A percentile compares a stretch with the other conserved stretches of the same genome.
phyloP scores from a whole-genome alignment of 2,329 filamentous ascomycete species.

The Ceratocystis variospora region DNA sequence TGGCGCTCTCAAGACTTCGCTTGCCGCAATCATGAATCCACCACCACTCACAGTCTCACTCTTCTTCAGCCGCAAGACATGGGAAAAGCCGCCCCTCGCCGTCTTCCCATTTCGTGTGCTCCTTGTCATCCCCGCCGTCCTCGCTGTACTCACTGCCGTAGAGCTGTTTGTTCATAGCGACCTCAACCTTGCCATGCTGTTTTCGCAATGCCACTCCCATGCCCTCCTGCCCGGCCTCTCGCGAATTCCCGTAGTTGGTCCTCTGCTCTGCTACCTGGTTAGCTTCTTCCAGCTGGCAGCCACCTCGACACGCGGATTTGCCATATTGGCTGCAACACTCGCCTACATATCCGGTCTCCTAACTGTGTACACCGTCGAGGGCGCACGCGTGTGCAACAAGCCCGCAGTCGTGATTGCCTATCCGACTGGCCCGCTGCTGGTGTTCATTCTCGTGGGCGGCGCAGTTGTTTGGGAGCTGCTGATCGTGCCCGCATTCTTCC shows the following conservation, averaged over 20 bases:
- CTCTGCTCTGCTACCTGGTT: conserved; percentile 36
- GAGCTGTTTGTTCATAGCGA: conserved; percentile 35
- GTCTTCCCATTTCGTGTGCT: conserved; percentile 40
- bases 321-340: conserved; percentile 32
- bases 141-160: conserved; percentile 31
- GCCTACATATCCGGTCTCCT: conserved; percentile 35
- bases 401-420: conserved; percentile 28
- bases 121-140: conserved; percentile 35
- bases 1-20: no score
- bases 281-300: conserved; percentile 36
- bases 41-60: neutral
- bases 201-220: conserved; percentile 39
- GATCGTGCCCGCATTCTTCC: conserved; percentile 37
- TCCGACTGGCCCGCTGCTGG: conserved; percentile 32
- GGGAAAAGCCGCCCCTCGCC: conserved; percentile 34
- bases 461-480: conserved; percentile 39
- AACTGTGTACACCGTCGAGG: conserved; percentile 37
- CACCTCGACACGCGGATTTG: conserved; percentile 29
- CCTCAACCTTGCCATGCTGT: conserved; percentile 39
- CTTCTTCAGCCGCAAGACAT: conserved; percentile 5
- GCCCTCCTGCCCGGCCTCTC: conserved; percentile 33
- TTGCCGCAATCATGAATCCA: neutral
- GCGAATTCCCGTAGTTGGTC: conserved; percentile 33
- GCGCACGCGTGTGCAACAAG: conserved; percentile 32
- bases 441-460: conserved; percentile 37